Base-by-base conservation (phyloP, 2,329 filamentous ascomycete species). In the Diaporthe aspalathi region DNA sequence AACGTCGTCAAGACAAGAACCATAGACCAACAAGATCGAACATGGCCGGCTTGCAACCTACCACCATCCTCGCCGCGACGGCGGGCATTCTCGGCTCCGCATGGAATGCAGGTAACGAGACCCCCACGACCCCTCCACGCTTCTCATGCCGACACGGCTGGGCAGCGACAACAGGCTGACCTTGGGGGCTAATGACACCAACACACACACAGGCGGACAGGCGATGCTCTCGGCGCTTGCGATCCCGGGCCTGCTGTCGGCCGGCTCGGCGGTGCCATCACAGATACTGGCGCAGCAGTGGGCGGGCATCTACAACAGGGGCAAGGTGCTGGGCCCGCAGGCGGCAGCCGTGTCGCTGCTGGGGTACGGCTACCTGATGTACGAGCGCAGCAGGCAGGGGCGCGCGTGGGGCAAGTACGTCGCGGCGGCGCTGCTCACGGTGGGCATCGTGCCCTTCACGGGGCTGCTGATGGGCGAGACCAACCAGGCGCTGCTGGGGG, bases 391-490 rank as follows among this genome's bases (percentile, higher is more conserved):
- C 35, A 67, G 60, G 29, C 71, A 52, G 29, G 56, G 74, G 14
- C 74, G 74, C 12, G 78, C 78, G 1, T 84, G 83, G 83, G 76
- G 74, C 63, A 78, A 80, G 1, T 80, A 80, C 63, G 76, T 74
- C 11, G 77, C 75, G 0, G 82, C 80, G 0, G 82, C 75, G 14
- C 75, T 68, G 12, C 76, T 82, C 50, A 77, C 80, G n/a, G 35
- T 83, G 7, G 74, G 73, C 43, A 84, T 84, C 45, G 77, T 84
- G 38, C 83, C 83, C 1, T 85, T 80, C 56, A 85, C 83, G 0
- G 2, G 80, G 14, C n/a, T 76, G 27, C 73, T 80, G 54, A 84
- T 85, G 81, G 75, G 68, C 16, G 68, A 74, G 8, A 84, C 82
- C 5, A 84, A 84, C 66, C 71, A 75, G 17, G 70, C 76, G 5